A percentile compares a stretch with the other conserved stretches of the same genome.
Conservation (phyloP, 192 early-diverging fungal genomes). For the Gaertneriomyces semiglobifer region DNA sequence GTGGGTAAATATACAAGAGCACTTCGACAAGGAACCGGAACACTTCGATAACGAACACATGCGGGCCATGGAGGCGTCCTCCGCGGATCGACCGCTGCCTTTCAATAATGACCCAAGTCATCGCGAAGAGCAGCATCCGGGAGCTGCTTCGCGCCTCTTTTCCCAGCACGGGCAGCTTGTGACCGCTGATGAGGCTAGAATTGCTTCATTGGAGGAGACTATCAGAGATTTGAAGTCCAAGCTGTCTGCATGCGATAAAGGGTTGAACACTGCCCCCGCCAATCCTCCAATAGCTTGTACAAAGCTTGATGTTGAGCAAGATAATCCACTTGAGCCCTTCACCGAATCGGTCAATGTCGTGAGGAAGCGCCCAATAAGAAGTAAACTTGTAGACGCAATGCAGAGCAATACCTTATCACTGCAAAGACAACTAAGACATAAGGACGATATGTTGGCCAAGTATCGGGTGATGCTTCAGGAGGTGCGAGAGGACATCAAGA, state of each 20-base stretch:
- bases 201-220: slow-evolving; percentile 34
- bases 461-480: slow-evolving; percentile 45
- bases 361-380: neutral
- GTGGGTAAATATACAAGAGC: slow-evolving; percentile 47
- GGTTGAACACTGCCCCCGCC: slow-evolving; percentile 5
- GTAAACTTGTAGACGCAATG: neutral
- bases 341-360: neutral
- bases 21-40: slow-evolving; percentile 38
- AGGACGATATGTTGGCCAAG: slow-evolving; percentile 42
- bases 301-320: neutral
- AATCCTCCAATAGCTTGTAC: slow-evolving; percentile 4
- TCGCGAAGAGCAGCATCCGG: slow-evolving; percentile 39
- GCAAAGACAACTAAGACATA: slow-evolving; percentile 39
- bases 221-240: slow-evolving; percentile 22
- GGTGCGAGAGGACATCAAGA: slow-evolving; percentile 30
- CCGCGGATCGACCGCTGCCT: slow-evolving; percentile 42
- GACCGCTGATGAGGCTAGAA: slow-evolving; percentile 39
- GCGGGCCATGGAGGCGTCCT: slow-evolving; percentile 38
- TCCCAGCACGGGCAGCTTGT: slow-evolving; percentile 39
- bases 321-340: neutral
- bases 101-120: slow-evolving; percentile 16
- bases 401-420: slow-evolving; percentile 44
- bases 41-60: slow-evolving; percentile 49
- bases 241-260: neutral
- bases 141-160: slow-evolving; percentile 39